Conservation (phyloP, 352 stramenopile genomes). For the Pythium chondricola region DNA sequence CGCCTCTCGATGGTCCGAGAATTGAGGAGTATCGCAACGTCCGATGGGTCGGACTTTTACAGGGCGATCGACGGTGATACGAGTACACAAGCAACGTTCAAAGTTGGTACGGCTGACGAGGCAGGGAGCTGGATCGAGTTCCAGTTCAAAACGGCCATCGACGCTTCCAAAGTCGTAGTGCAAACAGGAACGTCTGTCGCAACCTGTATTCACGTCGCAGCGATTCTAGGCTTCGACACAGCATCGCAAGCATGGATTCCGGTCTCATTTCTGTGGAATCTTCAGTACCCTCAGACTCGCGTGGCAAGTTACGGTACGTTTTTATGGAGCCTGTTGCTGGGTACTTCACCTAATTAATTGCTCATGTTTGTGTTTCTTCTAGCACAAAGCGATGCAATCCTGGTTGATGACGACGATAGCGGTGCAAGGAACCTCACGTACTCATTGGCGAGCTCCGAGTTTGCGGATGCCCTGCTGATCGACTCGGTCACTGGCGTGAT, state of each 20-base stretch:
- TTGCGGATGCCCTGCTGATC: slow-evolving; percentile 2
- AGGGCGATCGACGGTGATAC: slow-evolving; percentile 21
- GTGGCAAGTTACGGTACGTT: slow-evolving; percentile 18
- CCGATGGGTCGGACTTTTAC: slow-evolving; percentile 19
- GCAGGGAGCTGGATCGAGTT: slow-evolving; percentile 23
- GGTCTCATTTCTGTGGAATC: slow-evolving; percentile 18
- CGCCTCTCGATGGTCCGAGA: slow-evolving; percentile 9
- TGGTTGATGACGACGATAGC: slow-evolving; percentile 23
- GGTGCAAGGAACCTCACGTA: slow-evolving; percentile 16
- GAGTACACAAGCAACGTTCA: slow-evolving; percentile 11
- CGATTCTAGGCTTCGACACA: slow-evolving; percentile 11
- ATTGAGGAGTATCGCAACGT: slow-evolving; percentile 16
- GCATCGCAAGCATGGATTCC: slow-evolving; percentile 8
- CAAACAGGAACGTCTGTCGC: slow-evolving; percentile 11
- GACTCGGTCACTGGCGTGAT: slow-evolving; percentile 17
- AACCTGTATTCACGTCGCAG: slow-evolving; percentile 13
- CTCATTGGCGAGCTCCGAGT: slow-evolving; percentile 1
- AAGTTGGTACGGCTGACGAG: slow-evolving; percentile 12
- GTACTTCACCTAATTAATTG: neutral
- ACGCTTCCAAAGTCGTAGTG: slow-evolving; percentile 23
- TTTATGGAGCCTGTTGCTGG: neutral
- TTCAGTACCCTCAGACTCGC: slow-evolving; percentile 15
- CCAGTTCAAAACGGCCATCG: slow-evolving; percentile 18
- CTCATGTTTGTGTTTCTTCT: neutral
- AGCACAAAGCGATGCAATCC: slow-evolving; percentile 12